These are phyloP conservation scores for Leptographium radiaticola DNA, from an alignment of 2,329 filamentous ascomycete species.

Conservation along the genomic window DNA sequence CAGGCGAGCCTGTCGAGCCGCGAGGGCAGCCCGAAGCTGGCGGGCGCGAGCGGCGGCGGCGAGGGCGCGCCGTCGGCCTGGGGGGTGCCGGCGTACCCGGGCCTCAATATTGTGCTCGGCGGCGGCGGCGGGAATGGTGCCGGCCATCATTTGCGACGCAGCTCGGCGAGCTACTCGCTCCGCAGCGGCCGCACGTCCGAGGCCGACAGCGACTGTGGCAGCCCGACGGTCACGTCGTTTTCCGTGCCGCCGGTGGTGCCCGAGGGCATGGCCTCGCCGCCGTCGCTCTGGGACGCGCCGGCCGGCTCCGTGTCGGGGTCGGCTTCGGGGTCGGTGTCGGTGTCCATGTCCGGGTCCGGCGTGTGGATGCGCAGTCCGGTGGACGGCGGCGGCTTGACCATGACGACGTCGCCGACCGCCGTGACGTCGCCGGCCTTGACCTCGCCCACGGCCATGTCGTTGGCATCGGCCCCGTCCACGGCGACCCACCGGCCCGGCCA, in stretches of 20 bases:
- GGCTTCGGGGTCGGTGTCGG: too few relatives aligned
- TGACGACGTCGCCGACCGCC: background rate
- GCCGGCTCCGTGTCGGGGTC: slow-evolving; percentile 11
- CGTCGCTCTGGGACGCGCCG: background rate
- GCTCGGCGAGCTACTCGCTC: slow-evolving; percentile 31
- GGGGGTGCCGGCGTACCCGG: slow-evolving; percentile 17
- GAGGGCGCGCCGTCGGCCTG: slow-evolving; percentile 33
- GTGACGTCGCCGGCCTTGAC: background rate
- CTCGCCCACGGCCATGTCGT: background rate
- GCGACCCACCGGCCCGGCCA: slow-evolving; percentile 27
- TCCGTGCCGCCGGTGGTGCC: background rate
- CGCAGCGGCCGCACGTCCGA: slow-evolving; percentile 28
- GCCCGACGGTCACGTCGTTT: slow-evolving; percentile 33
- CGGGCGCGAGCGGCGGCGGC: slow-evolving; percentile 19
- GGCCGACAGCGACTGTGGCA: slow-evolving; percentile 30
- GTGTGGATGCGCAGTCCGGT: slow-evolving; percentile 15
- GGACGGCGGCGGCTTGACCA: background rate
- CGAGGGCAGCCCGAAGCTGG: slow-evolving; percentile 36
- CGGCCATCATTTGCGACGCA: slow-evolving; percentile 24
- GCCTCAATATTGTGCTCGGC: slow-evolving; percentile 4
- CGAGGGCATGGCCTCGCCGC: background rate
- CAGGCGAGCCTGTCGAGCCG: slow-evolving; percentile 51
- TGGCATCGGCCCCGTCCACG: slow-evolving; percentile 8
- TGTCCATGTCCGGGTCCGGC: slow-evolving; percentile 11
- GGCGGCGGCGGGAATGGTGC: slow-evolving; percentile 2